A percentile compares a stretch with the other conserved stretches of the same genome.
These are phyloP conservation scores for Priceomyces haplophilus DNA, from an alignment of 805 yeast genomes.

Conservation along the genomic window DNA sequence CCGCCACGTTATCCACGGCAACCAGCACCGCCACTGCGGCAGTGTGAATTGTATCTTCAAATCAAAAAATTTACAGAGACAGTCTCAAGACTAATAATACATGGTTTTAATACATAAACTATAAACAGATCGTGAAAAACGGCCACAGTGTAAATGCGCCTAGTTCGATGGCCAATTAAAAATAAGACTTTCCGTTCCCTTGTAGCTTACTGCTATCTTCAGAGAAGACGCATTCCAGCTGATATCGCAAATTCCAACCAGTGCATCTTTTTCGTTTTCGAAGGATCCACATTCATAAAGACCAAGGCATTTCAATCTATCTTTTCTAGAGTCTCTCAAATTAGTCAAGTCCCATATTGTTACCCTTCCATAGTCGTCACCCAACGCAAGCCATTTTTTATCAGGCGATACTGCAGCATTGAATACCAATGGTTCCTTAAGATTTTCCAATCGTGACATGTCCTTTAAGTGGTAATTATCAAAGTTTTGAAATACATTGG, in stretches of 20 bases:
- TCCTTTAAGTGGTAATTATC: conserved; percentile 20
- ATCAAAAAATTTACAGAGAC: neutral
- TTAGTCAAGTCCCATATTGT: conserved; percentile 45
- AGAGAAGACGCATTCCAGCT: conserved; percentile 32
- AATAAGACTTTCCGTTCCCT: conserved; percentile 31
- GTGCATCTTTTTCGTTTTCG: conserved; percentile 8
- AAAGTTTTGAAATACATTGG: conserved; percentile 18
- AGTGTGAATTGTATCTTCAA: neutral
- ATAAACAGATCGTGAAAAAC: too few relatives aligned
- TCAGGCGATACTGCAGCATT: conserved; percentile 52
- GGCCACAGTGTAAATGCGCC: too few relatives aligned
- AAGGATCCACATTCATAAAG: conserved; percentile 13
- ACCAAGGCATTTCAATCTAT: conserved; percentile 25
- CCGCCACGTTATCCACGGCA: too few relatives aligned
- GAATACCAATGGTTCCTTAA: conserved; percentile 54
- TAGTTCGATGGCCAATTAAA: conserved; percentile 13
- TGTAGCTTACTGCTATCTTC: conserved; percentile 30
- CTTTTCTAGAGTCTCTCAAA: conserved; percentile 1
- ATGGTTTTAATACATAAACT: neutral
- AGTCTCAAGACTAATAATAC: neutral
- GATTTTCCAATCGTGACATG: conserved; percentile 5
- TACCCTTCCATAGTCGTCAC: conserved; percentile 62
- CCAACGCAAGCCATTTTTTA: conserved; percentile 52
- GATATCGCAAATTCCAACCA: conserved; percentile 36
- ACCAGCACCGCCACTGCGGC: conserved; percentile 7